Evolutionary conservation across 2,329 filamentous ascomycete species (phyloP), one percentile per base, ranked within the genome.

Genomic region (Colletotrichum sansevieriae): DNA sequence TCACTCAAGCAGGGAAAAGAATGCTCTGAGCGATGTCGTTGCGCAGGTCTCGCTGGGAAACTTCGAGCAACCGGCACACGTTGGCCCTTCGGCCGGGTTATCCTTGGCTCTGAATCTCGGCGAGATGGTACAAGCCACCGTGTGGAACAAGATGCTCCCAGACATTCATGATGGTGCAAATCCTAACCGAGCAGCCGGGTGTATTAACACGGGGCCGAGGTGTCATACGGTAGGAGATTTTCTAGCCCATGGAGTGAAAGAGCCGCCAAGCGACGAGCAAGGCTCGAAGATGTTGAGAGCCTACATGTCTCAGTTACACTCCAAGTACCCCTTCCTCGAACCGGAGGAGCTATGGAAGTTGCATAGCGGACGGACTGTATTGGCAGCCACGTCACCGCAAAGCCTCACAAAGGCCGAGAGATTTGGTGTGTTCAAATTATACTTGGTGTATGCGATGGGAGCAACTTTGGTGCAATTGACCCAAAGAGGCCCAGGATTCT

Each of bases 111-210:
- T 82, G 9, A 83, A 85, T 70, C 76, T 87, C 8, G 83, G 84
- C 22, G 83, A 85, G 58, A 86, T 87, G 82, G 83, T 86, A 9
- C 84, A 86, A 71, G 82, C 83, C 0, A 85, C 83, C 18, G 83
- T 85, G 1, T 86, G 84, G 84, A 85, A 85, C 56, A 85, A 86
- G 70, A 81, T 83, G 2, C 74, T 85, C n/a, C 75, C 73, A 25
- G 69, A 61, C 46, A 55, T 63, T 4, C 52, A 54, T 20, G 63
- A 67, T 13, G 60, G 43, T 46, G 61, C 62, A 22, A 56, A 56
- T 29, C 61, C 58, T 29, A 70, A 70, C 46, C 69, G 63, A 12
- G 33, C 54, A 7, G 37, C 47, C 22, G 46, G 66, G n/a, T 57
- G 43, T 25, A 49, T 63, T 35, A 66, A 63, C 29, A 49, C 51